These are phyloP conservation scores for Malassezia sympodialis DNA, from an alignment of 1,284 basidiomycete genomes.

Conservation along the genomic window DNA sequence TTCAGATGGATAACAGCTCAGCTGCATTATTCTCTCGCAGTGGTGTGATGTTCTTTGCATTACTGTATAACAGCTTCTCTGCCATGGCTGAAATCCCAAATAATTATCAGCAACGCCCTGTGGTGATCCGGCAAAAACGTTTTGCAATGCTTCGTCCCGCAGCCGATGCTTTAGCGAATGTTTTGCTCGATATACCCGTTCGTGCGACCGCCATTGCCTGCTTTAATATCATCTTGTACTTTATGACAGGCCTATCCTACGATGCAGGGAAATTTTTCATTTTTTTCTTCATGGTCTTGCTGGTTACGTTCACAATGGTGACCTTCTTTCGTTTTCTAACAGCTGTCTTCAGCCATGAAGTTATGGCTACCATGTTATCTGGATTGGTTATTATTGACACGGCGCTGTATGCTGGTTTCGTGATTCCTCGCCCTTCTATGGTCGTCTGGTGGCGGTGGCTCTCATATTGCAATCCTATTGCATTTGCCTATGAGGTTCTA, in stretches of 20 bases:
- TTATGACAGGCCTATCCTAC: conserved; percentile 27
- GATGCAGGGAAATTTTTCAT: conserved; percentile 34
- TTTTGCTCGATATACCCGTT: conserved; percentile 35
- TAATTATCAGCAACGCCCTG: conserved; percentile 29
- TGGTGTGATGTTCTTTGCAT: conserved; percentile 22
- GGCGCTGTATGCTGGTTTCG: conserved; percentile 35
- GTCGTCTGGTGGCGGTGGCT: conserved; percentile 42
- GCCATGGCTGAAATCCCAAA: conserved; percentile 46
- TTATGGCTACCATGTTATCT: conserved; percentile 29
- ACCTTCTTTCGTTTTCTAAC: conserved; percentile 35
- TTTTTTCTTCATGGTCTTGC: conserved; percentile 21
- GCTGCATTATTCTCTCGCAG: conserved; percentile 62
- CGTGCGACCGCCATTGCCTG: conserved; percentile 20
- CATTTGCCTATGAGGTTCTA: conserved; percentile 35
- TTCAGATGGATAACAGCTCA: conserved; percentile 58
- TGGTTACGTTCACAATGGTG: conserved; percentile 32
- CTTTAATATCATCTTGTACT: conserved; percentile 38
- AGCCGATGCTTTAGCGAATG: conserved; percentile 28
- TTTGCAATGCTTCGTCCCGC: conserved; percentile 35
- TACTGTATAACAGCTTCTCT: conserved; percentile 51
- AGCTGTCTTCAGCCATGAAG: conserved; percentile 20
- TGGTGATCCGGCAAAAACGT: conserved; percentile 32
- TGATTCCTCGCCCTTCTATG: conserved; percentile 37
- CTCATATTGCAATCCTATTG: conserved; percentile 36
- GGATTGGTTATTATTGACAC: conserved; percentile 31